phyloP scores from a whole-genome alignment of 306 rosid genomes.

The Mucuna pruriens region DNA sequence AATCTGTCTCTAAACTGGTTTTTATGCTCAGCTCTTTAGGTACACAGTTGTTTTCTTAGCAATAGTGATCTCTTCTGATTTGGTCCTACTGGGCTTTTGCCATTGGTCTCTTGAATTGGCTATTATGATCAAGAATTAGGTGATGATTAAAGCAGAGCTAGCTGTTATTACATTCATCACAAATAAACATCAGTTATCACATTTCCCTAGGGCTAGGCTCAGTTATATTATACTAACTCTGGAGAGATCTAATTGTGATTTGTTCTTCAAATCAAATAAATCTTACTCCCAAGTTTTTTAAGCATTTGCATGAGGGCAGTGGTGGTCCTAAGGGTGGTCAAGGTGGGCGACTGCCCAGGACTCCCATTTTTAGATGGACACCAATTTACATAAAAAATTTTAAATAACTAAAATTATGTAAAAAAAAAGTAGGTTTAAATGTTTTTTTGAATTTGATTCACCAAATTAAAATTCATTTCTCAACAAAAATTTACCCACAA shows the following conservation, averaged over 20 bases:
- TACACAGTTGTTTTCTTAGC: conserved; percentile 7
- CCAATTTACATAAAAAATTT: no score
- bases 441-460: no score
- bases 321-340: no score
- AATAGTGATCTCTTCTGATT: conserved; percentile 4
- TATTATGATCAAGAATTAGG: not conserved
- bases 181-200: conserved; percentile 2
- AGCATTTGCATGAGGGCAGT: not conserved
- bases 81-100: not conserved
- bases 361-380: no score
- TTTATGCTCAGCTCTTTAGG: not conserved
- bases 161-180: conserved; percentile 7
- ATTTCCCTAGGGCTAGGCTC: not conserved
- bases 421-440: no score
- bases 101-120: conserved; percentile 27
- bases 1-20: conserved; percentile 9
- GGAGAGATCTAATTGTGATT: conserved; percentile 10
- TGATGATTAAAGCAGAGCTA: conserved; percentile 6
- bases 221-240: conserved; percentile 10
- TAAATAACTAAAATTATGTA: no score
- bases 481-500: no score
- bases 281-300: not conserved
- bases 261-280: conserved; percentile 22
- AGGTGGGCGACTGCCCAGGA: no score
- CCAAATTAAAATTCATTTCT: no score